A percentile compares a stretch with the other conserved stretches of the same genome.
Conservation (phyloP, 768 basidiomycete species). For the Rhodotorula babjevae region DNA sequence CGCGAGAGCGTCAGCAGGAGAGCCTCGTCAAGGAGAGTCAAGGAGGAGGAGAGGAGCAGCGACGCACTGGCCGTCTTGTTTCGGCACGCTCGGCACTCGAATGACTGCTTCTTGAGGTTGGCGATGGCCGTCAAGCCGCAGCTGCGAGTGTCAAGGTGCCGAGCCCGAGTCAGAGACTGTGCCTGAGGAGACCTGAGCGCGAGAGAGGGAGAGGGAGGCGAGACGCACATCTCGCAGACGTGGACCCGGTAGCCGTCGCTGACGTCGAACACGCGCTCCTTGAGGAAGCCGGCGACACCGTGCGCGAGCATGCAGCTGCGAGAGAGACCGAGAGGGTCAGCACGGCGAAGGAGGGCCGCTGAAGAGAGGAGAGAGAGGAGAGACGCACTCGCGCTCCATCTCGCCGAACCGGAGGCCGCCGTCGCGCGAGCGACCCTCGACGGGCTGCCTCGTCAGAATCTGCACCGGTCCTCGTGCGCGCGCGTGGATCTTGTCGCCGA, state of each 20-base stretch:
- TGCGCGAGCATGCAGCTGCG: constrained; percentile 99
- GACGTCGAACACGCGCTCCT: constrained; percentile 91
- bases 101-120: constrained; percentile 98
- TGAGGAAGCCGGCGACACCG: constrained; percentile 95
- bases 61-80: constrained; percentile 94
- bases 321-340: constrained; percentile 25
- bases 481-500: constrained; percentile 99
- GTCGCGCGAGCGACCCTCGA: constrained; percentile 96
- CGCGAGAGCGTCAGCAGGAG: too few relatives aligned
- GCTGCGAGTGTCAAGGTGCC: constrained; percentile 48
- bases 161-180: too few relatives aligned
- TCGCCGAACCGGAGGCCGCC: constrained; percentile 99
- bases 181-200: too few relatives aligned
- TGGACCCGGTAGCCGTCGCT: constrained; percentile 89
- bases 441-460: constrained; percentile 93
- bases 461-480: constrained; percentile 95
- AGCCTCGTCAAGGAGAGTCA: too few relatives aligned
- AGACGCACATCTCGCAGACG: constrained; percentile 86
- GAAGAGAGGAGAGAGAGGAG: neutral
- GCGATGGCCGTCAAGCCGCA: constrained; percentile 97
- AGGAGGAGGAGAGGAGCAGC: constrained; percentile 50
- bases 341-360: too few relatives aligned
- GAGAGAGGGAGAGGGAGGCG: neutral
- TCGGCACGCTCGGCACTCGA: constrained; percentile 95
- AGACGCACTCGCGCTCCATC: constrained; percentile 64